Evolutionary conservation across 2,329 filamentous ascomycete genomes (phyloP).

Genomic region (Ophiocordyceps sinensis): DNA sequence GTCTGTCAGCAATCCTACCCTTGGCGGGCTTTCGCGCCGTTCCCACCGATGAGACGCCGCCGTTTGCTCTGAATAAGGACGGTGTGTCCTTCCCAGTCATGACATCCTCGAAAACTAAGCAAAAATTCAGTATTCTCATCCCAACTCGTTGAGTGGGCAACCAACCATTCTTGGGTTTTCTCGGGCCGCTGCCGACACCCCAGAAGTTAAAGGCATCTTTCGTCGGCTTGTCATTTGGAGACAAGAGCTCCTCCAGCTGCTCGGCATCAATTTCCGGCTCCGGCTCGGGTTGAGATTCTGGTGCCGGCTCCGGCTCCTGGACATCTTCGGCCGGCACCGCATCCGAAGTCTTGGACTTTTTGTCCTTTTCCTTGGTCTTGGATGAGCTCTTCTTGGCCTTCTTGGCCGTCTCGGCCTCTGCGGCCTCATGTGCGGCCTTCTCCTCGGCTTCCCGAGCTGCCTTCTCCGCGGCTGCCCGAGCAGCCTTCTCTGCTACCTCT

Average conservation of each 20-base stretch:
- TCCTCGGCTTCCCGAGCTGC: constrained; percentile 13
- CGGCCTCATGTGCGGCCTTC: constrained; percentile 11
- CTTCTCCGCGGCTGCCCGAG: constrained; percentile 18
- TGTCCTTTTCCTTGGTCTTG: constrained; percentile 8
- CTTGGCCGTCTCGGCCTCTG: constrained; percentile 9
- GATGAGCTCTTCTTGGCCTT: not conserved
- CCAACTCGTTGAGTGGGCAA: constrained; percentile 6
- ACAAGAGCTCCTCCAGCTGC: constrained; percentile 28
- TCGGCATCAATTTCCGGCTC: constrained; percentile 23
- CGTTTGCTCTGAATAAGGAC: constrained; percentile 19
- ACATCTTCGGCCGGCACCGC: not conserved
- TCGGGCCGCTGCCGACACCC: constrained; percentile 27
- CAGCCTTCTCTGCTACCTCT: constrained; percentile 22
- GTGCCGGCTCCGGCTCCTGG: constrained; percentile 2
- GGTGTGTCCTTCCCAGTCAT: constrained; percentile 24
- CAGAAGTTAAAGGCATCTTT: constrained; percentile 41
- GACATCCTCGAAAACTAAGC: constrained; percentile 29
- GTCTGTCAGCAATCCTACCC: constrained; percentile 40
- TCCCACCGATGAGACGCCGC: constrained; percentile 24
- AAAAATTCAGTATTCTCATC: constrained; percentile 37
- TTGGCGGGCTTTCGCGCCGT: constrained; percentile 31
- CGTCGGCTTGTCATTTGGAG: constrained; percentile 16
- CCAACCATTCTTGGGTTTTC: constrained; percentile 28
- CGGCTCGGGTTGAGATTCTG: constrained; percentile 6
- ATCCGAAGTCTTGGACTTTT: constrained; percentile 4